Base-by-base conservation (phyloP, 192 early-diverging fungal genomes). In the Diversispora epigaea region DNA sequence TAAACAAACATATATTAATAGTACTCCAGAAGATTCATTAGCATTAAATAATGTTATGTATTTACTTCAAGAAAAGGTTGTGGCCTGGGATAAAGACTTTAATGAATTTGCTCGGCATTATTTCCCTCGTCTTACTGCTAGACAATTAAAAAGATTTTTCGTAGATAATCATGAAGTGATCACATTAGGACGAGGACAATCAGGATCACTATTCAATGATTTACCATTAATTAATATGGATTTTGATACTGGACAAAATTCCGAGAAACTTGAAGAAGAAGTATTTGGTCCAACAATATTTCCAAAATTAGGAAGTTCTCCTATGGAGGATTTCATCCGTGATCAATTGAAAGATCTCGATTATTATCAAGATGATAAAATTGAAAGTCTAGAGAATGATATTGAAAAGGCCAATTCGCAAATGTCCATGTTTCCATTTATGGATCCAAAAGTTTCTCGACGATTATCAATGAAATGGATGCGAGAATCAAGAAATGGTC, bases 11-110 rank as follows among this genome's bases (percentile, higher is more conserved):
- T 89, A 91, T 75, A 87, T 92, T 65, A 91, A 88, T 77, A 94
- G 90, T 7, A 82, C 86, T 14, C 84, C 91, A 3, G 89, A 86
- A 11, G 97, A 99, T 77, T 92, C 89, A 0, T 73, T 97, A 43
- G 90, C 94, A 2, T 78, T 97, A 32, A 95, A 93, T 67, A 83
- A 86, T 40, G 93, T 95, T 10, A 84, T 92, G 9, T 88, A 89
- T 67, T 86, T 84, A 11, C 72, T 99, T 32, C 90, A 93, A 73
- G 89, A 90, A 60, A 93, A 93, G 49, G 91, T 96, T 3, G 78
- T 84, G 4, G 81, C 84, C 54, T 99, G 96, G 96, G 93, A 98
- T 68, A 72, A 85, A 68, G 92, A 94, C 25, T 97, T 97, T 73
- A 84, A 83, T 6, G 86, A 91, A 61, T 88, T 99, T 47, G 91